A percentile compares a stretch with the other conserved stretches of the same genome.
Evolutionary conservation across 2,329 filamentous ascomycete species (phyloP).

Genomic region (Colletotrichum incanum): DNA sequence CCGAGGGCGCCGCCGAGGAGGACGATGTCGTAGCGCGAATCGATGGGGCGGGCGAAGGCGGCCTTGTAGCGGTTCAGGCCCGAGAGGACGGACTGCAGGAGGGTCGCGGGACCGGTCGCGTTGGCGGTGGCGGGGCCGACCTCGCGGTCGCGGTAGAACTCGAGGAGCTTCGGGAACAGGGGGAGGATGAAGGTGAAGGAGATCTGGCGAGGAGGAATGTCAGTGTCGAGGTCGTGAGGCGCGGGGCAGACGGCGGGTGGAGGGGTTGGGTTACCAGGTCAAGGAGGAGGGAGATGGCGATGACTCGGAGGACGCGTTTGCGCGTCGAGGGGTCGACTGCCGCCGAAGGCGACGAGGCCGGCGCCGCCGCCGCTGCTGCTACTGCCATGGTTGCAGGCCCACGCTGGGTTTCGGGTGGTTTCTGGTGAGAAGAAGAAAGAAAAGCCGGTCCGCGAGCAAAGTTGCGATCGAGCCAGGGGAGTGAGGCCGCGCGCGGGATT

Average conservation of each 20-base stretch:
- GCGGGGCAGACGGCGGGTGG: constrained; percentile 21
- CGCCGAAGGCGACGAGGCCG: constrained; percentile 54
- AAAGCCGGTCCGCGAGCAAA: constrained; percentile 1
- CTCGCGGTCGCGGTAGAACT: constrained; percentile 94
- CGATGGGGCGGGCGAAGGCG: constrained; percentile 91
- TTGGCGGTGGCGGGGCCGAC: constrained; percentile 61
- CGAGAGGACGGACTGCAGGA: constrained; percentile 84
- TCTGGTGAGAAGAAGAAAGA: constrained; percentile 9
- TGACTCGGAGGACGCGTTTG: constrained; percentile 87
- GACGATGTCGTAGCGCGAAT: constrained; percentile 97
- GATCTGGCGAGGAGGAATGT: constrained; percentile 70
- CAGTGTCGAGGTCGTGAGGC: constrained; percentile 6
- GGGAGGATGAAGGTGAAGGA: constrained; percentile 99
- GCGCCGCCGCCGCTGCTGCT: constrained; percentile 15
- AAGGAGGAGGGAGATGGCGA: constrained; percentile 90
- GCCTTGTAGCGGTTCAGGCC: constrained; percentile 96
- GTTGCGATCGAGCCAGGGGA: constrained; percentile 16
- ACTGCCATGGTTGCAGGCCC: constrained; percentile 40
- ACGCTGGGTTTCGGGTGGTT: constrained; percentile 15
- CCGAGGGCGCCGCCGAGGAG: constrained; percentile 93
- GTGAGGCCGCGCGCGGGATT: background rate
- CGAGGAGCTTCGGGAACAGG: constrained; percentile 93
- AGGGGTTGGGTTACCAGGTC: constrained; percentile 78
- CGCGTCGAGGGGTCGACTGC: constrained; percentile 70
- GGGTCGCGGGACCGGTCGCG: constrained; percentile 68